Base-by-base conservation (phyloP, 108 stramenopile genomes). In the Epithemia pelagica region DNA sequence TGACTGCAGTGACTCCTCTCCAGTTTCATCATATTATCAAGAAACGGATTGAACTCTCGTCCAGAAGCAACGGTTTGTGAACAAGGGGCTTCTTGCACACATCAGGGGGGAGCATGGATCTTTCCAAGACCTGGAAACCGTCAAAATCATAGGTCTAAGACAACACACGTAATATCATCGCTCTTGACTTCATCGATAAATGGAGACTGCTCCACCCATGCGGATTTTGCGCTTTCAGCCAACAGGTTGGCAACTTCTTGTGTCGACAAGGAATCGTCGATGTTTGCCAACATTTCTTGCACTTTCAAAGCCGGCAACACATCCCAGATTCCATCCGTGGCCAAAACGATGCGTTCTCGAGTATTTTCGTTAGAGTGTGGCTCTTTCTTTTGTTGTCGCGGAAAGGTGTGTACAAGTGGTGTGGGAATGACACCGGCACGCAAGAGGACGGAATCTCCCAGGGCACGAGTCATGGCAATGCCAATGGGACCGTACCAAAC, bases 401-500 rank as follows among this genome's bases (percentile, higher is more conserved):
- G 25, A 56, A 67, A 73, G 3, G 15, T 67, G 20, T 53, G 10
- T 2, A 67, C 53, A 5, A 70, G 18, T 0, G 74, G 74, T 29
- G 74, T 75, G 2, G 74, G 69, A 20, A 75, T n/a, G 28, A 75
- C 56, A 0, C 74, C 74, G 10, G 74, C 74, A 22, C 64, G 63
- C 20, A 70, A 25, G 69, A 75, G 65, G 58, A 61, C 69, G 23
- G 69, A 52, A 30, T 75, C 53, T 24, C 74, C 74, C 54, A 75
- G 32, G 7, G 74, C 32, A 28, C 74, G 51, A 8, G 74, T 75
- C 74, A 75, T 75, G 30, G 74, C 74, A 60, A 75, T 75, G 22
- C 69, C 74, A 24, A 66, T 28, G 28, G 74, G 74, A 37, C 74
- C 74, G 63, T 75, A 75, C n/a, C 53, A 75, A 22, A 75, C 74